A percentile compares a stretch with the other conserved stretches of the same genome.
Conservation (phyloP, 164 flowering plant species). For the Kalanchoe fedtschenkoi region DNA sequence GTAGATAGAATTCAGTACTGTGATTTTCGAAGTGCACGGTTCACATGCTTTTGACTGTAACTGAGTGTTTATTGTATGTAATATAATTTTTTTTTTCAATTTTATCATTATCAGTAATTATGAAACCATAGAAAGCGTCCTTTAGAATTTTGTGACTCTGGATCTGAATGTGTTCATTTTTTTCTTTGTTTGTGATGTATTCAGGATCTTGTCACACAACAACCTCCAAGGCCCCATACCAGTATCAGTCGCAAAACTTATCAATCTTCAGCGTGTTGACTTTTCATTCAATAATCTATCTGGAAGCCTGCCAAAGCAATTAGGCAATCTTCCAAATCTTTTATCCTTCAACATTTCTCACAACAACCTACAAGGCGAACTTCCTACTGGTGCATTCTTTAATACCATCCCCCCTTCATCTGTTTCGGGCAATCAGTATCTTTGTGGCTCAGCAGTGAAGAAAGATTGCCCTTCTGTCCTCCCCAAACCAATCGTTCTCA, state of each 20-base stretch:
- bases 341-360: slow-evolving; percentile 61
- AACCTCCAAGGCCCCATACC: slow-evolving; percentile 64
- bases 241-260: slow-evolving; percentile 38
- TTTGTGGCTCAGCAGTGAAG: slow-evolving; percentile 75
- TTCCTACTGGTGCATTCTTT: slow-evolving; percentile 84
- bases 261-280: slow-evolving; percentile 53
- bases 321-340: slow-evolving; percentile 67
- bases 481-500: slow-evolving; percentile 91
- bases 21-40: background rate
- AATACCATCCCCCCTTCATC: slow-evolving; percentile 68
- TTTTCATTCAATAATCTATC: slow-evolving; percentile 58
- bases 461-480: slow-evolving; percentile 73
- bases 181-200: slow-evolving; percentile 8
- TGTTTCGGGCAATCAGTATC: slow-evolving; percentile 61
- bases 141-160: background rate
- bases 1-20: background rate
- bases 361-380: slow-evolving; percentile 78
- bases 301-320: slow-evolving; percentile 75
- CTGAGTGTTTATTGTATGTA: background rate
- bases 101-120: too few species aligned
- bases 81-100: too few species aligned
- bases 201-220: slow-evolving; percentile 59
- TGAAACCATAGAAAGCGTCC: too few species aligned
- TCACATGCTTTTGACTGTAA: too few species aligned
- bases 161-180: background rate